Percentiles rank a stretch among this genome's conserved stretches.
Evolutionary conservation across 495 filamentous ascomycete species (phyloP).

Genomic region (Lepraria neglecta): DNA sequence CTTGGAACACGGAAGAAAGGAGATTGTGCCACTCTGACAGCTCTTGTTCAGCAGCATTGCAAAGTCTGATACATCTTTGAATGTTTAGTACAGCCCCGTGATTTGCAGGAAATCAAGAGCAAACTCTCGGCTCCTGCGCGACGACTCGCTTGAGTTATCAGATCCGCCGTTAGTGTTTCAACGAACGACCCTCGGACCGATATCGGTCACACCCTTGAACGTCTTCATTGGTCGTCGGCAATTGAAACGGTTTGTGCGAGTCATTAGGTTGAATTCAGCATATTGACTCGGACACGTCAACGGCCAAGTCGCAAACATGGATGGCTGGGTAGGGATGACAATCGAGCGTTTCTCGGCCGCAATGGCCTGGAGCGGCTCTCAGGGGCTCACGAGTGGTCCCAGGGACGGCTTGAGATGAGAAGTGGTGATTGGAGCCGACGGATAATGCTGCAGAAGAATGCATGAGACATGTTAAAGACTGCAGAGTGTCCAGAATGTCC

Average conservation of each 20-base stretch:
- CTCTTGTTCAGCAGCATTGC: too few species aligned
- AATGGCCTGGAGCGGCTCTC: too few species aligned
- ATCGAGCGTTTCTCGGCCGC: too few species aligned
- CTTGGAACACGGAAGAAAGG: background rate
- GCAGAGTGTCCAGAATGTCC: background rate
- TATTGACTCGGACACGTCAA: too few species aligned
- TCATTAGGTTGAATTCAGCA: too few species aligned
- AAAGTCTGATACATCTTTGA: background rate
- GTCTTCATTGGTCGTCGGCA: too few species aligned
- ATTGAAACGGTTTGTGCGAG: too few species aligned
- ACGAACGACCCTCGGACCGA: background rate
- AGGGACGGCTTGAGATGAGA: background rate
- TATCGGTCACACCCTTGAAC: background rate
- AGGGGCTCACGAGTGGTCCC: too few species aligned
- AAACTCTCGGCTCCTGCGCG: too few species aligned
- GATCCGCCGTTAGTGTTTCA: background rate
- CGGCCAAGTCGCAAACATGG: too few species aligned
- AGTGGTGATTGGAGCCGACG: background rate
- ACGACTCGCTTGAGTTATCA: slow-evolving; percentile 4
- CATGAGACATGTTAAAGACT: background rate
- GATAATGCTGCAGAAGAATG: background rate
- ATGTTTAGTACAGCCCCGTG: background rate
- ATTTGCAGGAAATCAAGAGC: too few species aligned
- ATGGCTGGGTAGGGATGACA: too few species aligned
- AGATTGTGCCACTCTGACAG: background rate